Percentiles rank a stretch among this genome's conserved stretches.
Conservation (phyloP, 305 asterid genomes). For the Stenogyne calaminthoides region DNA sequence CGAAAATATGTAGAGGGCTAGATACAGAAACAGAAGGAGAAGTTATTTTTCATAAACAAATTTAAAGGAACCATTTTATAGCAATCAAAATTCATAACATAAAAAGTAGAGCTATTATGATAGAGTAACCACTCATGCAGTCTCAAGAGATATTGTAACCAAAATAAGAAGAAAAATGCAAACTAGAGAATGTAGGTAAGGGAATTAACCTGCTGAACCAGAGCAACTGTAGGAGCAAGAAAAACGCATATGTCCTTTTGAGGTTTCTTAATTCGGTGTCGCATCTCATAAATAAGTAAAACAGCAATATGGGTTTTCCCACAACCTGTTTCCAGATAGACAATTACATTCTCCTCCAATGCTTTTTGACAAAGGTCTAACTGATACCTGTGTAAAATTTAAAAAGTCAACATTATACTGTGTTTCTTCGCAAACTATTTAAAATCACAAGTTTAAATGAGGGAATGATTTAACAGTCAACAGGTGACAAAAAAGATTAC, state of each 20-base stretch:
- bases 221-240: slow-evolving; percentile 97
- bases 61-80: background rate
- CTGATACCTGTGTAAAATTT: slow-evolving; percentile 72
- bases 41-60: background rate
- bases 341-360: slow-evolving; percentile 76
- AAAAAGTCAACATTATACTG: slow-evolving; percentile 20
- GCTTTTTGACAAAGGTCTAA: slow-evolving; percentile 88
- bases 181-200: slow-evolving; percentile 24
- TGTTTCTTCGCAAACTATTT: background rate
- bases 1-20: background rate
- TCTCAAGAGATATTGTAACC: background rate
- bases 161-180: background rate
- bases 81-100: slow-evolving; percentile 3
- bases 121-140: slow-evolving; percentile 3
- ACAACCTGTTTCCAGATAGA: slow-evolving; percentile 91
- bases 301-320: slow-evolving; percentile 97
- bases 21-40: background rate
- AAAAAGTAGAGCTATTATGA: slow-evolving; percentile 10
- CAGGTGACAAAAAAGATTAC: slow-evolving; percentile 3
- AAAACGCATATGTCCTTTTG: slow-evolving; percentile 83
- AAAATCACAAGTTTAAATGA: slow-evolving; percentile 20
- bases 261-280: slow-evolving; percentile 84
- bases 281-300: slow-evolving; percentile 92
- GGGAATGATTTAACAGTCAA: slow-evolving; percentile 18
- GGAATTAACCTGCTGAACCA: slow-evolving; percentile 86